These are phyloP conservation scores for Acanthamoeba royreba DNA, from an alignment of 208 protist species.

Conservation along the genomic window DNA sequence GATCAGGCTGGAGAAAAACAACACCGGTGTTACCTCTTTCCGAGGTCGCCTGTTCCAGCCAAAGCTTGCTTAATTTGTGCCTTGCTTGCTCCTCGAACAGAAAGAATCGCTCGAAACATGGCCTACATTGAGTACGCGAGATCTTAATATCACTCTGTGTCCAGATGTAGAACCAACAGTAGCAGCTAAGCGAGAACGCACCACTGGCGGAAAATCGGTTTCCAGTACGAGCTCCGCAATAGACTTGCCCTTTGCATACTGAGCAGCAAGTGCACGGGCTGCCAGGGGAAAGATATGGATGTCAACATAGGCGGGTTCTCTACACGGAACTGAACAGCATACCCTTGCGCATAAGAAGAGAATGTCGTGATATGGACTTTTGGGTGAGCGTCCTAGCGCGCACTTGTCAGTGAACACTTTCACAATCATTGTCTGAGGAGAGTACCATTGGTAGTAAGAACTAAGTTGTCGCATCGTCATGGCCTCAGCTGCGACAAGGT, in stretches of 20 bases:
- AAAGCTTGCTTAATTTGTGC: not conserved
- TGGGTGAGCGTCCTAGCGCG: too few species aligned
- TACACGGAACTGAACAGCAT: too few species aligned
- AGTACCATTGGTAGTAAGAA: not conserved
- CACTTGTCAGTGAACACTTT: not conserved
- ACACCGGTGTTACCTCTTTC: too few species aligned
- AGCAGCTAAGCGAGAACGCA: not conserved
- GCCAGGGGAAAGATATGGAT: not conserved
- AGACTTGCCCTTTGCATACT: not conserved
- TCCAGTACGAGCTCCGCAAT: not conserved
- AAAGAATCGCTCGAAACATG: not conserved
- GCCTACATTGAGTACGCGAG: not conserved
- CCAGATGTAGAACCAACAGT: too few species aligned
- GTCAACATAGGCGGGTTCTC: too few species aligned
- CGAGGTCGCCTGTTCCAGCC: not conserved
- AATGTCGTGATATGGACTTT: too few species aligned
- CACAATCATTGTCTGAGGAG: not conserved
- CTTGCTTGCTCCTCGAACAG: not conserved
- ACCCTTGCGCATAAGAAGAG: too few species aligned
- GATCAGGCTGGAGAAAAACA: too few species aligned
- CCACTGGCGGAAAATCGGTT: not conserved
- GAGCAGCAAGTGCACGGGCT: not conserved
- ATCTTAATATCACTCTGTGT: too few species aligned
- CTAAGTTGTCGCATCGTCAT: not conserved
- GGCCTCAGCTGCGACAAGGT: not conserved